Conservation (phyloP, 495 filamentous ascomycete species). For the Xylaria intraflava region DNA sequence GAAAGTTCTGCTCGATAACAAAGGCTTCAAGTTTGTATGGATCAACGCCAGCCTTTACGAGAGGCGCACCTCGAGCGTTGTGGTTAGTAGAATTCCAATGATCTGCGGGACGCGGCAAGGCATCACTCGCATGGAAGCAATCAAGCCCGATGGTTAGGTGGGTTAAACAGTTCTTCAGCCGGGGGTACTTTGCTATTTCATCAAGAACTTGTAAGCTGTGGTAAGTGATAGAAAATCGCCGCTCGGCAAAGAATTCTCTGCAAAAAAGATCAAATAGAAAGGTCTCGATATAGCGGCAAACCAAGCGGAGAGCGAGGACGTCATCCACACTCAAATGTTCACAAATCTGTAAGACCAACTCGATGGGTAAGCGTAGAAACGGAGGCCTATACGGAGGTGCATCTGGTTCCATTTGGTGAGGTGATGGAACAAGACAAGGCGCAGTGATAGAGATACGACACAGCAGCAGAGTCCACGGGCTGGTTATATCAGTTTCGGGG, state of each 20-base stretch:
- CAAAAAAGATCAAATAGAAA: constrained; percentile 31
- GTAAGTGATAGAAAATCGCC: constrained; percentile 38
- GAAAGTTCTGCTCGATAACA: constrained; percentile 19
- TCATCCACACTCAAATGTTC: constrained; percentile 10
- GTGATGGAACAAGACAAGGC: constrained; percentile 15
- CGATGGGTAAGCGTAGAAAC: background rate
- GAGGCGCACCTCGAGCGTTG: background rate
- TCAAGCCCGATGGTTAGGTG: constrained; percentile 23
- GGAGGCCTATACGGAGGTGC: background rate
- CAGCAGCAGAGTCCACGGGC: background rate
- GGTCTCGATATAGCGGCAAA: constrained; percentile 32
- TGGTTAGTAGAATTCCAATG: background rate
- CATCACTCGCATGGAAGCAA: constrained; percentile 17
- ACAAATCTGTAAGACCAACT: background rate
- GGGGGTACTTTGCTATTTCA: constrained; percentile 22
- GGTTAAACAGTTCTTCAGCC: constrained; percentile 24
- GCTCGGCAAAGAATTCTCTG: constrained; percentile 38
- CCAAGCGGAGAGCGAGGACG: constrained; percentile 26
- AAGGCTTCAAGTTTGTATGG: constrained; percentile 16
- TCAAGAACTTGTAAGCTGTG: constrained; percentile 18
- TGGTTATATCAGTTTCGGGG: background rate
- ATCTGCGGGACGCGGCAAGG: constrained; percentile 1
- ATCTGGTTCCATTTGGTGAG: background rate
- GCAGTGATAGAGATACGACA: background rate
- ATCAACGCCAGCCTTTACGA: constrained; percentile 12